Base-by-base conservation (phyloP, 345 rosid genomes). In the Acer negundo region DNA sequence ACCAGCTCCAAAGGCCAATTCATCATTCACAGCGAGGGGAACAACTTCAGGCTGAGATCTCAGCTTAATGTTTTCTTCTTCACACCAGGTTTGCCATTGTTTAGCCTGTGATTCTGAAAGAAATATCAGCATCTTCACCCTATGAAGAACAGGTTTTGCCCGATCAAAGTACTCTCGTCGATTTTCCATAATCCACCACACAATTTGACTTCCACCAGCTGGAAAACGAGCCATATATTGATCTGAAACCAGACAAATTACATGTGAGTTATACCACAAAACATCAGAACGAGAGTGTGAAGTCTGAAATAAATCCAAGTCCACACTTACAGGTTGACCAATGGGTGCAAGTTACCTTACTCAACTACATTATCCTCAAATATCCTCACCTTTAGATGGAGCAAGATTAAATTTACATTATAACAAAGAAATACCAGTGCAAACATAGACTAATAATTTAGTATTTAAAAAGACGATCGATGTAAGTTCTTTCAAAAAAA, bases 131-230 rank as follows among this genome's bases (percentile, higher is more conserved):
- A 91, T 86, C 82, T 93, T 93, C 83, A 95, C 99, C 75, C 92
- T 82, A 81, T 92, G 63, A 77, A 95, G 92, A 38, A 91, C 91
- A 75, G 86, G 83, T 80, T 91, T 93, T 26, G 97, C 81, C 72
- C 99, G 89, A 75, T 93, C 93, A 83, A 95, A 95, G 84, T 93
- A 95, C 81, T 95, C 98, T 75, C 88, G 79, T 75, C 97, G 87
- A 84, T 95, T 95, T 85, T 93, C 98, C 99, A 95, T 93, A 62
- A 95, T 91, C 99, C 99, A 95, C 99, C 97, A 95, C 75, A 89
- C 93, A 68, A 95, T 86, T 85, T 95, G 99, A 89, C 96, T 91
- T 51, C 95, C 97, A 70, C 95, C 98, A 82, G 98, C 93, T 49
- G 99, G 97, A 83, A 87, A 92, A 74, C 80, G 96, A 70, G 87